phyloP scores from a whole-genome alignment of 345 rosid species.

The Odontarrhena argentea region DNA sequence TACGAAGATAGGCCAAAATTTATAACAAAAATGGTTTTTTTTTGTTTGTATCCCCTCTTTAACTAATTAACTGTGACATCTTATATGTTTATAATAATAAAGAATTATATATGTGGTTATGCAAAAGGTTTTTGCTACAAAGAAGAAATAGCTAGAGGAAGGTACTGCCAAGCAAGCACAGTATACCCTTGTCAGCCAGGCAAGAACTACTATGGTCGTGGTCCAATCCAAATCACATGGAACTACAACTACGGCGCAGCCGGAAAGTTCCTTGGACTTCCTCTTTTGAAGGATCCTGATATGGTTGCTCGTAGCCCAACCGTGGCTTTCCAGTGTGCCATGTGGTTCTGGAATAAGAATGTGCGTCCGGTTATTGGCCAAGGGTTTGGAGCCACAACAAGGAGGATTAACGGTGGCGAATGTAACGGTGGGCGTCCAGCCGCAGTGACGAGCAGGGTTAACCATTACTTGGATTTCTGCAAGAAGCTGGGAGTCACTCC shows the following conservation, averaged over 20 bases:
- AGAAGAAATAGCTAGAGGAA: slow-evolving; percentile 44
- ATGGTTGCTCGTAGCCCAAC: slow-evolving; percentile 46
- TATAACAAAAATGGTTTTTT: too few relatives aligned
- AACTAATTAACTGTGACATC: neutral
- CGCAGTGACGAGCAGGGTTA: slow-evolving; percentile 42
- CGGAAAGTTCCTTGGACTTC: slow-evolving; percentile 46
- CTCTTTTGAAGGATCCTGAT: slow-evolving; percentile 51
- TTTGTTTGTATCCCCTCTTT: too few relatives aligned
- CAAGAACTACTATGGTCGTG: slow-evolving; percentile 56
- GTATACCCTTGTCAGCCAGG: slow-evolving; percentile 42
- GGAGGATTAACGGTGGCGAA: slow-evolving; percentile 56
- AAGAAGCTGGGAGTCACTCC: slow-evolving; percentile 44
- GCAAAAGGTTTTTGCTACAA: slow-evolving; percentile 45
- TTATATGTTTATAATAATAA: neutral
- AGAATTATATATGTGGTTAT: neutral
- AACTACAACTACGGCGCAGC: slow-evolving; percentile 63
- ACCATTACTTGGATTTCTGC: slow-evolving; percentile 50
- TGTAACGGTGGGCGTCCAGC: slow-evolving; percentile 46
- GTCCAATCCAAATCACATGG: slow-evolving; percentile 60
- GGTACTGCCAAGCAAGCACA: slow-evolving; percentile 31
- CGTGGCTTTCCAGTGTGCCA: slow-evolving; percentile 52
- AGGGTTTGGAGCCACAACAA: slow-evolving; percentile 56
- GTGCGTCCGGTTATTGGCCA: slow-evolving; percentile 47
- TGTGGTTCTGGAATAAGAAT: slow-evolving; percentile 64
- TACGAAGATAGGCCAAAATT: too few relatives aligned